These are phyloP conservation scores for Nitzschia palea DNA, from an alignment of 108 stramenopile genomes.

Conservation along the genomic window DNA sequence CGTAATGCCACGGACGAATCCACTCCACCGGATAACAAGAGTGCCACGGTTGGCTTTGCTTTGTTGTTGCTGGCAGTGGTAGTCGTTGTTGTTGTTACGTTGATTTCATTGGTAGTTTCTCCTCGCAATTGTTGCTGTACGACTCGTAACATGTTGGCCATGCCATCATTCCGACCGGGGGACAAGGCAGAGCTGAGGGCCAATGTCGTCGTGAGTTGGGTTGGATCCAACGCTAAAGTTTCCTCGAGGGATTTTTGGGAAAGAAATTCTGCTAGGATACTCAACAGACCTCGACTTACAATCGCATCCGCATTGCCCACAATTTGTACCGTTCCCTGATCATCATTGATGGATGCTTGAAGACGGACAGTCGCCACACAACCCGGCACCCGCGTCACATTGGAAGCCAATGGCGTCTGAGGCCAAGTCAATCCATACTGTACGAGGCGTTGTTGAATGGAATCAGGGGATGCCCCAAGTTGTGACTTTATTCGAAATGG, in stretches of 20 bases:
- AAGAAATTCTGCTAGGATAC: conserved; percentile 35
- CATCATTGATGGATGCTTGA: conserved; percentile 15
- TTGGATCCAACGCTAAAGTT: conserved; percentile 53
- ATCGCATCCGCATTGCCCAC: conserved; percentile 73
- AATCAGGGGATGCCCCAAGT: not conserved
- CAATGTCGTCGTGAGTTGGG: conserved; percentile 48
- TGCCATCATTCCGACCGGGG: conserved; percentile 81
- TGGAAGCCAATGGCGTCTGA: not conserved
- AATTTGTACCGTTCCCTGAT: conserved; percentile 31
- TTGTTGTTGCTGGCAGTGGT: not conserved
- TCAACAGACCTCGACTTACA: conserved; percentile 70
- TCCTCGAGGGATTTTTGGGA: conserved; percentile 34
- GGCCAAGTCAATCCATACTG: conserved; percentile 20
- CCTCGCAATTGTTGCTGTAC: conserved; percentile 58
- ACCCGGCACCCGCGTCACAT: conserved; percentile 58
- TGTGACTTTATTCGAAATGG: too few relatives aligned
- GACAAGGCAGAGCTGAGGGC: conserved; percentile 54
- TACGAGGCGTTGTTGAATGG: conserved; percentile 20
- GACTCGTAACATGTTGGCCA: conserved; percentile 71
- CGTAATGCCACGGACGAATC: conserved; percentile 94
- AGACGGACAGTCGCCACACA: conserved; percentile 78
- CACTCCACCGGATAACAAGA: conserved; percentile 95
- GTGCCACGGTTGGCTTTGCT: conserved; percentile 67
- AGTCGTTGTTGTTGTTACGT: not conserved
- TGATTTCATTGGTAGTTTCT: not conserved